Evolutionary conservation across 306 rosid genomes (phyloP).

Genomic region (Trifolium repens): DNA sequence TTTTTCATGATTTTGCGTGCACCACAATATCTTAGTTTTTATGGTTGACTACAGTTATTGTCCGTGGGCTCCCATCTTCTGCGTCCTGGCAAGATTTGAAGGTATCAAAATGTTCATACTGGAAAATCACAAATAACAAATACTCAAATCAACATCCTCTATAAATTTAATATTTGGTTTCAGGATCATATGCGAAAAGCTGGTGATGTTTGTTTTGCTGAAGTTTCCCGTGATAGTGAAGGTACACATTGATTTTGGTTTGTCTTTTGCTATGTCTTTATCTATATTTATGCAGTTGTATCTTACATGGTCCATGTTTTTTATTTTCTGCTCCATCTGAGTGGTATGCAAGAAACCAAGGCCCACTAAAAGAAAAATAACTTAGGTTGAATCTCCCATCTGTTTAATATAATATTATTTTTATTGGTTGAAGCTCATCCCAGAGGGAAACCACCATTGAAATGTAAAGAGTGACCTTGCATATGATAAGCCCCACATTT

Average conservation of each 20-base stretch:
- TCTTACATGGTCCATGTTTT: neutral
- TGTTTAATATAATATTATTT: neutral
- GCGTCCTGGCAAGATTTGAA: constrained; percentile 99
- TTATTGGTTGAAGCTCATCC: constrained; percentile 2
- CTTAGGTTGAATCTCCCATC: neutral
- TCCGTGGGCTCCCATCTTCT: constrained; percentile 97
- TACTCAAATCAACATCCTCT: constrained; percentile 11
- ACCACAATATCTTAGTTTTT: neutral
- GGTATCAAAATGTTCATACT: constrained; percentile 51
- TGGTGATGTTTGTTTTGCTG: constrained; percentile 99
- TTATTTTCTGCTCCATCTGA: constrained; percentile 3
- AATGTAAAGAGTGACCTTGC: neutral
- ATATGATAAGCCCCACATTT: neutral
- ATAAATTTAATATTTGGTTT: constrained; percentile 37
- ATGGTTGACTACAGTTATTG: constrained; percentile 67
- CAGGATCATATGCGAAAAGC: constrained; percentile 99
- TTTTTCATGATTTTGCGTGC: neutral
- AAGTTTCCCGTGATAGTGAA: constrained; percentile 95
- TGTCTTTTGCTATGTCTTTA: constrained; percentile 13
- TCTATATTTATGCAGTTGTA: neutral
- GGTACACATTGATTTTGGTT: constrained; percentile 51
- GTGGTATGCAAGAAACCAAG: neutral
- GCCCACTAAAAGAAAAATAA: neutral
- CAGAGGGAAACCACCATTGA: neutral
- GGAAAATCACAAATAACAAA: neutral